Base-by-base conservation (phyloP, 2,329 filamentous ascomycete genomes). In the Microsporum canis region DNA sequence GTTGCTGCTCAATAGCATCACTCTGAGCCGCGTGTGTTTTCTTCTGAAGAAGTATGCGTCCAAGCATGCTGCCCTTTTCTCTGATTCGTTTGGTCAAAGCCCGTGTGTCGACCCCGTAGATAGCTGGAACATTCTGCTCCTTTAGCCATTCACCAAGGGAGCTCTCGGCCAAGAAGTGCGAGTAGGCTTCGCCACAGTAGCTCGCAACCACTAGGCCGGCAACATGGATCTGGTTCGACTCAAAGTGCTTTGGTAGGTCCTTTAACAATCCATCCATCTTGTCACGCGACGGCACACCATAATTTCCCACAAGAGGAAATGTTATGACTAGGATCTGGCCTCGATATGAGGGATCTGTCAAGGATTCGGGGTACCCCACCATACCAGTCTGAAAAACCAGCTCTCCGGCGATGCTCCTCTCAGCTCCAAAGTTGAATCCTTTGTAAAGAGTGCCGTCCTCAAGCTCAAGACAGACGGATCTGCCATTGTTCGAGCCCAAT, bases 341-440 rank as follows among this genome's bases (percentile, higher is more conserved):
- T 67, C 88, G 87, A 79, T 92, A 92, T 23, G 88, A 92, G 59
- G 88, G 88, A 70, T 92, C 88, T 70, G 88, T 91, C 82, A 92
- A 86, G 56, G 88, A 95, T 80, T 99, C 94, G 47, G 94, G 91
- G 75, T 99, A 99, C 71, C 94, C 94, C 69, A 97, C 94, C 91
- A 97, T 96, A 76, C 94, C 94, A 62, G 94, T 99, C 82, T 97
- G 92, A 80, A 99, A 99, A 77, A 99, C 94, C 74, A 99, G 82
- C 81, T 99, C 94, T 75, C 94, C 94, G 67, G 92, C 88, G 71
- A 95, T 85, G 79, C 89, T 96, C 83, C 91, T 96, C 71, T 89
- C 82, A 65, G 92, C 91, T 76, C 94, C 94, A 74, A 99, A 99
- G 82, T 91, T 96, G 80, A 89, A 91, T 68, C 94, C 94, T 74